Evolutionary conservation across 2,329 filamentous ascomycete species (phyloP), one percentile per base, ranked within the genome.

Genomic region (Diaporthe citrichinensis): DNA sequence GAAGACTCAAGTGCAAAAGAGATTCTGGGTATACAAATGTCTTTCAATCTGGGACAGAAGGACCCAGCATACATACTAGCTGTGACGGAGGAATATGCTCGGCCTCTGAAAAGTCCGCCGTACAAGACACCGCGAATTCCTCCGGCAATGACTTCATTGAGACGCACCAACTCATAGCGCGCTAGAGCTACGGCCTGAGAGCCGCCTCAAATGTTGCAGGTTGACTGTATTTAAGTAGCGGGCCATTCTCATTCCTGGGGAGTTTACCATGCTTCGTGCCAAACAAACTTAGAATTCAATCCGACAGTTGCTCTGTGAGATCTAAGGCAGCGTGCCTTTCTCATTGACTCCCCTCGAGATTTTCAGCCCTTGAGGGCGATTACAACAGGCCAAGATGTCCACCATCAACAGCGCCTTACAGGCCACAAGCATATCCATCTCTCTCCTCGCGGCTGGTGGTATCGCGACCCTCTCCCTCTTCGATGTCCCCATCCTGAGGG

Each of bases 391-490:
- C n/a, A 65, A 44, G 14, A 76, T 76, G 74, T 17, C 71, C 4
- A 39, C 55, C 10, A 20, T 67, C 55, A 71, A 71, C 31, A 31
- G 36, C 8, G 36, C 53, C 53, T 51, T 78, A 20, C 80, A 82
- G 73, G 71, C 79, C 62, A 39, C 81, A 67, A 81, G 80, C 78
- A 81, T 83, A 39, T 79, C 80, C 49, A 81, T 81, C 2, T 79
- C 83, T 14, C 80, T 84, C 57, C 25, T 82, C n/a, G 78, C 80
- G 39, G 77, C 83, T 14, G 83, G 83, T 51, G 82, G 82, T 49
- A 84, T 84, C 73, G 80, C 81, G 20, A 77, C 80, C 25, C 76
- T 83, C 46, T 81, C 83, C 41, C 72, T 83, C 65, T 84, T 84
- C 78, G 79, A 81, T 74, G 75, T 81, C 9, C 82, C 82, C 17